These are phyloP conservation scores for Neonectria ditissima DNA, from an alignment of 2,329 filamentous ascomycete species.

Conservation along the genomic window DNA sequence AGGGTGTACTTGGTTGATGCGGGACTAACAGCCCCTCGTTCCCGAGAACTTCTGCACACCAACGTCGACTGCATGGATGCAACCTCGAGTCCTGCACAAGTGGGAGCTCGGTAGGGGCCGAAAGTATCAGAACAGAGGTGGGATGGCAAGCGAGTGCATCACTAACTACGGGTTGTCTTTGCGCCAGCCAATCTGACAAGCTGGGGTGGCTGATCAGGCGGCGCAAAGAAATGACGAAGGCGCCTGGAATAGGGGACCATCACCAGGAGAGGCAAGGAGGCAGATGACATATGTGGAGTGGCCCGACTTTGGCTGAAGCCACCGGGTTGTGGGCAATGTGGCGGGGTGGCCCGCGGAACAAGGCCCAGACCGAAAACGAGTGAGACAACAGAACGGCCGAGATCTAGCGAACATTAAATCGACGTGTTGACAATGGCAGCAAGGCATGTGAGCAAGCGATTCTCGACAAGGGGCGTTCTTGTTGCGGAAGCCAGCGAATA, in stretches of 20 bases:
- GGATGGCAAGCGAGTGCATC: constrained; percentile 9
- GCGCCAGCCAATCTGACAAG: constrained; percentile 10
- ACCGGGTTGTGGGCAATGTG: constrained; percentile 30
- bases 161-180: constrained; percentile 15
- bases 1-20: background rate
- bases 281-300: constrained; percentile 28
- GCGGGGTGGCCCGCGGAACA: constrained; percentile 26
- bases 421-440: constrained; percentile 4
- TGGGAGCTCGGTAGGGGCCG: constrained; percentile 11
- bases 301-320: constrained; percentile 33
- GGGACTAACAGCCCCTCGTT: background rate
- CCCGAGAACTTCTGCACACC: background rate
- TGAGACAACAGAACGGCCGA: constrained; percentile 11
- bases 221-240: constrained; percentile 31
- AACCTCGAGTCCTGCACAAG: background rate
- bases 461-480: background rate
- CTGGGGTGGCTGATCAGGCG: constrained; percentile 29
- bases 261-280: constrained; percentile 33
- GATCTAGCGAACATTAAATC: constrained; percentile 12
- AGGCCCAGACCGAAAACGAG: background rate
- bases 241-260: constrained; percentile 35
- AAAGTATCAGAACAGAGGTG: constrained; percentile 2
- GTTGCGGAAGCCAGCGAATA: background rate
- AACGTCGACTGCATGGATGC: background rate
- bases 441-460: background rate